A percentile compares a stretch with the other conserved stretches of the same genome.
phyloP scores from a whole-genome alignment of 805 yeast genomes.

The Zygosaccharomyces lentus region DNA sequence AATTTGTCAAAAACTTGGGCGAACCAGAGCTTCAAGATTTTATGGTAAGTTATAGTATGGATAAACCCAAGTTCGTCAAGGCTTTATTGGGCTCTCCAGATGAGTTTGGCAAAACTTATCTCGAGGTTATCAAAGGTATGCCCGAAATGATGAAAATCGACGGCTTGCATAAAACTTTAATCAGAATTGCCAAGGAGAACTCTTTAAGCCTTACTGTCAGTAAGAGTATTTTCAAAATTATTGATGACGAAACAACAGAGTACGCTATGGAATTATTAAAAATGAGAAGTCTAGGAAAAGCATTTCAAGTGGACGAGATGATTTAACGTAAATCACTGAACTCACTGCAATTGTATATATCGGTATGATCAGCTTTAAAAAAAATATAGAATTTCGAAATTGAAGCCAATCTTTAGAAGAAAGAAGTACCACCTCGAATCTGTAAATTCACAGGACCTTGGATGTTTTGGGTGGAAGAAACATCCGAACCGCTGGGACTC shows the following conservation, averaged over 20 bases:
- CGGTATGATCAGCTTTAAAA: not conserved
- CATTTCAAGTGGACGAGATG: constrained; percentile 12
- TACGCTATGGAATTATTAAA: constrained; percentile 33
- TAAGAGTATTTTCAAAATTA: constrained; percentile 50
- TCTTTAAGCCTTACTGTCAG: constrained; percentile 52
- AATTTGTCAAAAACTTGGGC: constrained; percentile 63
- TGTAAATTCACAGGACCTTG: constrained; percentile 12
- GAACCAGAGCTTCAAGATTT: constrained; percentile 81
- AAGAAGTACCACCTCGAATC: constrained; percentile 11
- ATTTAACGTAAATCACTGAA: not conserved
- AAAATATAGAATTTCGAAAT: constrained; percentile 2
- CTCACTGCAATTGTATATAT: not conserved
- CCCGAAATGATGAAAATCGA: constrained; percentile 58
- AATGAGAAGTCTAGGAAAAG: constrained; percentile 33
- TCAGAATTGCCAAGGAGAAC: constrained; percentile 59
- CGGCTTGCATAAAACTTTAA: constrained; percentile 59
- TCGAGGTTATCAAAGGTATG: constrained; percentile 61
- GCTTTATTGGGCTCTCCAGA: constrained; percentile 69
- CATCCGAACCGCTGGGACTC: constrained; percentile 11
- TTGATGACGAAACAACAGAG: constrained; percentile 47
- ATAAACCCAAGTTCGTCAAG: constrained; percentile 70
- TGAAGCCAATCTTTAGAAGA: constrained; percentile 7
- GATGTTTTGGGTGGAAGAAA: constrained; percentile 10
- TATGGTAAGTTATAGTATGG: constrained; percentile 63
- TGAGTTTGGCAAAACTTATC: constrained; percentile 55